Conservation (phyloP, 768 basidiomycete genomes). For the Stropharia rugosoannulata region DNA sequence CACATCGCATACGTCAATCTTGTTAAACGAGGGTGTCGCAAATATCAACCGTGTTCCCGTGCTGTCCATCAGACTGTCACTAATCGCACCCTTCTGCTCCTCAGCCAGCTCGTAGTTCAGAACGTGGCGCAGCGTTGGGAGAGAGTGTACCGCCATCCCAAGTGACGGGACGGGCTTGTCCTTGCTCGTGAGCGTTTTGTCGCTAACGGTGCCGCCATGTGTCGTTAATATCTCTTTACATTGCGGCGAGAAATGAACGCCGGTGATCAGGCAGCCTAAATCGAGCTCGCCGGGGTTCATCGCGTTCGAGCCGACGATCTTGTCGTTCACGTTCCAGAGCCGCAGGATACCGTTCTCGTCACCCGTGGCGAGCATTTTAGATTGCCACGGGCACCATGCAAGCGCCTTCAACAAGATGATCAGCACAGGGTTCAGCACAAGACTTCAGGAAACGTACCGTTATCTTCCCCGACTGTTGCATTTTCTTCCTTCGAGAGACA, state of each 20-base stretch:
- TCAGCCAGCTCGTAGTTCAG: slow-evolving; percentile 34
- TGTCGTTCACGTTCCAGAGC: slow-evolving; percentile 43
- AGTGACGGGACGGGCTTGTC: slow-evolving; percentile 28
- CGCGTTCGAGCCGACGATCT: slow-evolving; percentile 31
- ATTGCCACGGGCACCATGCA: slow-evolving; percentile 86
- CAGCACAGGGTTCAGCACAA: background rate
- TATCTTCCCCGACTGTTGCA: slow-evolving; percentile 64
- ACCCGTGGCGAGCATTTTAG: slow-evolving; percentile 73
- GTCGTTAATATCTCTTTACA: slow-evolving; percentile 86
- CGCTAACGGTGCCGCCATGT: slow-evolving; percentile 42
- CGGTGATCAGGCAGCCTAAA: slow-evolving; percentile 60
- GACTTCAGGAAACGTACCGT: slow-evolving; percentile 35
- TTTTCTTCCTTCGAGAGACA: slow-evolving; percentile 60
- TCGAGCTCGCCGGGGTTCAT: slow-evolving; percentile 43
- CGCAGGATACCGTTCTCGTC: slow-evolving; percentile 46
- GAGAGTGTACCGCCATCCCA: slow-evolving; percentile 50
- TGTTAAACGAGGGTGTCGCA: slow-evolving; percentile 23
- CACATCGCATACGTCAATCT: slow-evolving; percentile 27
- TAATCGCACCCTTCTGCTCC: slow-evolving; percentile 45
- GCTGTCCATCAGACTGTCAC: slow-evolving; percentile 47
- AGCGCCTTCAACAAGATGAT: slow-evolving; percentile 49
- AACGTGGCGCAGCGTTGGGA: slow-evolving; percentile 61
- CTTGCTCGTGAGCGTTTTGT: slow-evolving; percentile 7
- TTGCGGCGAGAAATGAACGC: slow-evolving; percentile 73
- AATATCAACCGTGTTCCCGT: slow-evolving; percentile 26